These are phyloP conservation scores for Sphaerulina populicola DNA, from an alignment of 2,329 filamentous ascomycete species.

Conservation along the genomic window DNA sequence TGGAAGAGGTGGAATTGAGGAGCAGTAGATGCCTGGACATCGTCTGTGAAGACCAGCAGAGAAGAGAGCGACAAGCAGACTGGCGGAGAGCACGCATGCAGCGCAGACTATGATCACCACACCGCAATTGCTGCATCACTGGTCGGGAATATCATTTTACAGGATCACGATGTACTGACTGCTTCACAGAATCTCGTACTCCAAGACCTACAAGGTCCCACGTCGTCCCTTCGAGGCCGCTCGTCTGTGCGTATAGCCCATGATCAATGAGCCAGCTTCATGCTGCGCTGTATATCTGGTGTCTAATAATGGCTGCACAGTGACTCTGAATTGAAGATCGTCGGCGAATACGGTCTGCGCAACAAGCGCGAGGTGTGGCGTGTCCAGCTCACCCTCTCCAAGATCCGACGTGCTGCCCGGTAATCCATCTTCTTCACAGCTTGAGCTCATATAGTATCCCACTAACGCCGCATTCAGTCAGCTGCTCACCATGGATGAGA, in stretches of 20 bases:
- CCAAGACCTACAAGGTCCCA: conserved; percentile 99
- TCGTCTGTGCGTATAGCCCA: conserved; percentile 87
- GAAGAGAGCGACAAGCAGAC: neutral
- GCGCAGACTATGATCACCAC: neutral
- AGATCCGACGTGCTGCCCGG: conserved; percentile 99
- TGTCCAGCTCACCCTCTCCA: conserved; percentile 98
- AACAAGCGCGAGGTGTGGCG: conserved; percentile 99
- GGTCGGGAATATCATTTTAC: neutral
- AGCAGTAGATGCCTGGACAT: neutral
- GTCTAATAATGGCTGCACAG: conserved; percentile 63
- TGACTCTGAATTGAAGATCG: conserved; percentile 98
- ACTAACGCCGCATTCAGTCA: conserved; percentile 56
- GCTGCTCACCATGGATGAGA: conserved; percentile 99
- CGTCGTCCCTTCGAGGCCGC: conserved; percentile 98
- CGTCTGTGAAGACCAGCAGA: neutral
- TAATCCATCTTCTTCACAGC: conserved; percentile 44
- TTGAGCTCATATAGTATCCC: conserved; percentile 1
- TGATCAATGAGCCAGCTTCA: conserved; percentile 97
- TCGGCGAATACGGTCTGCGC: conserved; percentile 98
- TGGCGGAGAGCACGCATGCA: neutral
- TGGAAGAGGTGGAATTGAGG: neutral
- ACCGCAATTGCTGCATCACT: conserved; percentile 1
- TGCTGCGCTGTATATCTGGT: conserved; percentile 88
- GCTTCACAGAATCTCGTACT: conserved; percentile 58
- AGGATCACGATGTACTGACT: conserved; percentile 17